Evolutionary conservation across 176 grass and related monocot genomes (phyloP).

Genomic region (Lolium multiflorum): DNA sequence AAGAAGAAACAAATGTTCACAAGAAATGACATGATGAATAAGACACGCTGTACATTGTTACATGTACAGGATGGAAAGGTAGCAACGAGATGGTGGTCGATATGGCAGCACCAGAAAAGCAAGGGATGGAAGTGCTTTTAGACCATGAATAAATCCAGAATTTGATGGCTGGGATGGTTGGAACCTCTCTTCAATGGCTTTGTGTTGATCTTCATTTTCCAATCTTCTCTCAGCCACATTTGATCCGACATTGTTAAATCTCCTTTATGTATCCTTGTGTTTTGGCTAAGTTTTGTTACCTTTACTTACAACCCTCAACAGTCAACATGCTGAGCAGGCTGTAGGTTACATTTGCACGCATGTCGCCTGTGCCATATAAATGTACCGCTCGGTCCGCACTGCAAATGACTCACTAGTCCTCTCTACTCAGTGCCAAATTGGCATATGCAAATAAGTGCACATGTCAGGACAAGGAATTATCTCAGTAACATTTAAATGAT

Average conservation of each 20-base stretch:
- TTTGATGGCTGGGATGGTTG: background rate
- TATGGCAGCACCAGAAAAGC: constrained; percentile 47
- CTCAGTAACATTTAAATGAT: constrained; percentile 3
- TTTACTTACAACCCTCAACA: background rate
- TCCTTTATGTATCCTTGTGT: background rate
- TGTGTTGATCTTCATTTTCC: background rate
- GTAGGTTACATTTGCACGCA: too few species aligned
- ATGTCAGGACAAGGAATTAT: background rate
- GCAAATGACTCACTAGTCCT: too few species aligned
- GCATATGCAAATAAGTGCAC: constrained; percentile 5
- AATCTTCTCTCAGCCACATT: background rate
- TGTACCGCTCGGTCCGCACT: too few species aligned
- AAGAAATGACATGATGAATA: background rate
- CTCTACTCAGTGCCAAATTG: background rate
- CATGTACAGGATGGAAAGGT: constrained; percentile 55
- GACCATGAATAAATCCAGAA: background rate
- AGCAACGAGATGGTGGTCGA: constrained; percentile 44
- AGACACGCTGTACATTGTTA: background rate
- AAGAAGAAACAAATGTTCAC: background rate
- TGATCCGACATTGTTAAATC: background rate
- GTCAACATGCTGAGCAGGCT: background rate
- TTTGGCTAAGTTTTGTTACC: background rate
- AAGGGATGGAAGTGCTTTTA: constrained; percentile 53
- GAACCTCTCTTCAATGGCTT: background rate
- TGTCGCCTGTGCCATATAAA: too few species aligned